Evolutionary conservation across 495 filamentous ascomycete species (phyloP), one percentile per base, ranked within the genome.

Genomic region (Melanomma pulvis-pyrius): DNA sequence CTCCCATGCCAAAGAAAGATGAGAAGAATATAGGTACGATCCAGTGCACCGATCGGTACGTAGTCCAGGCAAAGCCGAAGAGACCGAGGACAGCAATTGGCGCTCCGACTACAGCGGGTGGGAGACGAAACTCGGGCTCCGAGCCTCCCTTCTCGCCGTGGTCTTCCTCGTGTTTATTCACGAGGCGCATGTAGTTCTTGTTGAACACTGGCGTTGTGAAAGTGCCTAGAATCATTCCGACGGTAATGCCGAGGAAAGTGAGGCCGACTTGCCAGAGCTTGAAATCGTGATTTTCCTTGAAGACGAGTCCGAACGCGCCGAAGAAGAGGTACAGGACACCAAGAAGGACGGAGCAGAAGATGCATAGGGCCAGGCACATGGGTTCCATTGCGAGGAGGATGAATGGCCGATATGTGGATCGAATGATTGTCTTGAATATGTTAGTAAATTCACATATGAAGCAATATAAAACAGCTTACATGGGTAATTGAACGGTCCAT

Each of bases 261-360:
- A 93, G 77, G 15, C 93, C 93, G 5, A 86, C 81, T 74, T 94
- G 89, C 85, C 89, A 93, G 1, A 93, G 80, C 21, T 84, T 84
- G 74, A 98, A 89, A 26, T 84, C 86, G 75, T 97, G 88, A 52
- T 89, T 86, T 30, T 84, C 81, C 11, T 78, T 70, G 73, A 97
- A 98, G 21, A 96, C 87, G 39, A 96, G 76, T 9, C 89, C 83
- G 73, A 97, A 96, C 0, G 92, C 92, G 12, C 93, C 92, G 74
- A 98, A 96, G 80, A 97, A 98, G 4, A 98, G 85, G 71, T 98
- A 97, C 0, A 97, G 78, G 25, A 96, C 86, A 8, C 92, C 93
- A 1, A 97, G 81, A 9, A 97, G 80, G 25, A 97, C 82, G 32
- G 92, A 90, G 1, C 89, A 89, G 73, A 93, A 91, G 9, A 92